These are phyloP conservation scores for Naganishia vaughanmartiniae DNA, from an alignment of 768 basidiomycete genomes.

Conservation along the genomic window DNA sequence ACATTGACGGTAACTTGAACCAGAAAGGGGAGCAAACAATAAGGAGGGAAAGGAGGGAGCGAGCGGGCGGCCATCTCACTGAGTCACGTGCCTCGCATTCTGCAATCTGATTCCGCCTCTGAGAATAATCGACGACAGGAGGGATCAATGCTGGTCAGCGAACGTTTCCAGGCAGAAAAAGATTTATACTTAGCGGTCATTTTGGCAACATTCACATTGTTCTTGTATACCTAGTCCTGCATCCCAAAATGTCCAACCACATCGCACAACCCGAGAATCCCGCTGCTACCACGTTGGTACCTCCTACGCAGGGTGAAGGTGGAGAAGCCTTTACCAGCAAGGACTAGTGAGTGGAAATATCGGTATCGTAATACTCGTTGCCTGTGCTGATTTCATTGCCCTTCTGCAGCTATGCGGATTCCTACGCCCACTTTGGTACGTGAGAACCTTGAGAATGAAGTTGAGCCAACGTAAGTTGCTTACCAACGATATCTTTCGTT, in stretches of 20 bases:
- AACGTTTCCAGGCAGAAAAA: too few relatives aligned
- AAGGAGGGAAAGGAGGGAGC: too few relatives aligned
- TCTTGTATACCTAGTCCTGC: background rate
- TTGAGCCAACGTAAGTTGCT: background rate
- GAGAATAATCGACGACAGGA: background rate
- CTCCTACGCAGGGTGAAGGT: conserved; percentile 29
- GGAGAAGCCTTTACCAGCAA: conserved; percentile 47
- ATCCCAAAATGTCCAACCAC: conserved; percentile 16
- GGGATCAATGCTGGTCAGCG: too few relatives aligned
- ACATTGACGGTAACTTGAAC: too few relatives aligned
- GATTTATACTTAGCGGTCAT: too few relatives aligned
- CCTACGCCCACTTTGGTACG: conserved; percentile 89
- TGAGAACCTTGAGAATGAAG: conserved; percentile 9
- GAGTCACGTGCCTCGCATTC: background rate
- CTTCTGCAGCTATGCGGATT: conserved; percentile 66
- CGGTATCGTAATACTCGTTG: background rate
- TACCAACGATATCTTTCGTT: background rate
- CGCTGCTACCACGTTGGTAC: conserved; percentile 23
- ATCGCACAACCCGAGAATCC: conserved; percentile 23
- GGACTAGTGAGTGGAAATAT: conserved; percentile 46
- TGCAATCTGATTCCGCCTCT: background rate
- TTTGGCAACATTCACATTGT: too few relatives aligned
- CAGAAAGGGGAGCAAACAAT: too few relatives aligned
- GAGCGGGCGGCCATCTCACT: too few relatives aligned
- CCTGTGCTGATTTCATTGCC: background rate